phyloP scores from a whole-genome alignment of 805 yeast species.

The Candida manassasensis region DNA sequence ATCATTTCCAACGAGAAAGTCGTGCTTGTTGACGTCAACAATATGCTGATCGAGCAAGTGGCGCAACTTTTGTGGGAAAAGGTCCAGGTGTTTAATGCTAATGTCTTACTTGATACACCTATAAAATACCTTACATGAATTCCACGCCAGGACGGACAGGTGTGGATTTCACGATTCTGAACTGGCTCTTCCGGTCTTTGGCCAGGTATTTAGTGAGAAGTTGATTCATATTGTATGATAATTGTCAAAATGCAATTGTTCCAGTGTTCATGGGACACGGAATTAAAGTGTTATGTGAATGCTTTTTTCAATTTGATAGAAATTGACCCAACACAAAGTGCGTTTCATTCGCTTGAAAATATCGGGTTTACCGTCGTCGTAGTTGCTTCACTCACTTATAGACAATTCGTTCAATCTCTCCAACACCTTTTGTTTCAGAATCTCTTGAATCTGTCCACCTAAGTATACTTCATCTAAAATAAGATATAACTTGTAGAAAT shows the following conservation, averaged over 20 bases:
- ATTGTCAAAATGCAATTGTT: no score
- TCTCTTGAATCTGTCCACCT: constrained; percentile 89
- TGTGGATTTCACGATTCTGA: no score
- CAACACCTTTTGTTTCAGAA: constrained; percentile 64
- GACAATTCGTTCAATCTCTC: constrained; percentile 64
- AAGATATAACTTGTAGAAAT: constrained; percentile 77
- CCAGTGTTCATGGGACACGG: no score
- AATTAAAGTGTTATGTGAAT: no score
- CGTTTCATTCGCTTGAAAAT: no score
- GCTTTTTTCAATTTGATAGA: no score
- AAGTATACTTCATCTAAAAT: constrained; percentile 83
- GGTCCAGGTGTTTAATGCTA: constrained; percentile 10
- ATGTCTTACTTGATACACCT: constrained; percentile 10
- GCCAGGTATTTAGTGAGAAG: no score
- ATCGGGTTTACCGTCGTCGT: no score
- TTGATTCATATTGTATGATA: no score
- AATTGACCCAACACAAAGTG: no score
- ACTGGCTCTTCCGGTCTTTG: no score
- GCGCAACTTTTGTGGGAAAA: constrained; percentile 39
- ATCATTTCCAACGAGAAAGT: constrained; percentile 25
- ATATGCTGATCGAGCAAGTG: constrained; percentile 54
- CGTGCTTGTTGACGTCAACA: constrained; percentile 54
- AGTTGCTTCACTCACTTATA: constrained; percentile 20
- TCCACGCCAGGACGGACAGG: no score
- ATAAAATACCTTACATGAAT: constrained; percentile 8